phyloP scores from a whole-genome alignment of 805 yeast species.

The Barnettozyma sp. region DNA sequence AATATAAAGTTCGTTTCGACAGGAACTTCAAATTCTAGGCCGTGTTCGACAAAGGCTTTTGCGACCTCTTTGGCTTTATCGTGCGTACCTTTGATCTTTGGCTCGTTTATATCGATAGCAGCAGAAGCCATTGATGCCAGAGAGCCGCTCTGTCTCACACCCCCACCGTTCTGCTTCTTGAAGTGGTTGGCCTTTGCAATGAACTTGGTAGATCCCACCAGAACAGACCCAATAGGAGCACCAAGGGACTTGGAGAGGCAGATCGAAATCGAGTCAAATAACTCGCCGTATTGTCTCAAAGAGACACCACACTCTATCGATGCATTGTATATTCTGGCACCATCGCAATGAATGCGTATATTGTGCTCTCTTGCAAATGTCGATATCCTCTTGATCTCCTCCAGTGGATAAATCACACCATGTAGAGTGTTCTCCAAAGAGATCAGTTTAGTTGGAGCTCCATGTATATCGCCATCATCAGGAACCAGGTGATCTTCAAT shows the following conservation, averaged over 20 bases:
- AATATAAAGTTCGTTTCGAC: slow-evolving; percentile 82
- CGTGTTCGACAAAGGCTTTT: slow-evolving; percentile 42
- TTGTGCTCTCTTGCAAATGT: slow-evolving; percentile 57
- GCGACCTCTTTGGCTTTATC: slow-evolving; percentile 45
- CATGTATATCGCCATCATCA: slow-evolving; percentile 79
- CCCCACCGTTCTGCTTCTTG: slow-evolving; percentile 92
- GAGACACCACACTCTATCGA: slow-evolving; percentile 50
- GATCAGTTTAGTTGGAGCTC: slow-evolving; percentile 80
- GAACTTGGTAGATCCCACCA: slow-evolving; percentile 58
- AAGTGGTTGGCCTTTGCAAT: slow-evolving; percentile 74
- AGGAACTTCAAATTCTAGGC: slow-evolving; percentile 58
- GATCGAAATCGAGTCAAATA: slow-evolving; percentile 80
- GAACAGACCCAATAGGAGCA: slow-evolving; percentile 87
- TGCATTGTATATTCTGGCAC: slow-evolving; percentile 95
- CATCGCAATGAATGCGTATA: slow-evolving; percentile 75
- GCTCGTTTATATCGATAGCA: slow-evolving; percentile 65
- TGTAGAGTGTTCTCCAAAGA: slow-evolving; percentile 85
- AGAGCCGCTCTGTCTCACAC: slow-evolving; percentile 82
- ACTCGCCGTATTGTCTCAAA: slow-evolving; percentile 59
- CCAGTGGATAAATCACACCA: slow-evolving; percentile 75
- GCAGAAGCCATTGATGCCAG: slow-evolving; percentile 70
- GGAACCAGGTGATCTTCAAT: slow-evolving; percentile 52
- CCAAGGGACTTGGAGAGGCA: slow-evolving; percentile 88
- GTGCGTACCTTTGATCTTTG: slow-evolving; percentile 42
- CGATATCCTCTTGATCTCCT: slow-evolving; percentile 66